Evolutionary conservation across 1,284 basidiomycete species (phyloP).

Genomic region (Inonotus obliquus): DNA sequence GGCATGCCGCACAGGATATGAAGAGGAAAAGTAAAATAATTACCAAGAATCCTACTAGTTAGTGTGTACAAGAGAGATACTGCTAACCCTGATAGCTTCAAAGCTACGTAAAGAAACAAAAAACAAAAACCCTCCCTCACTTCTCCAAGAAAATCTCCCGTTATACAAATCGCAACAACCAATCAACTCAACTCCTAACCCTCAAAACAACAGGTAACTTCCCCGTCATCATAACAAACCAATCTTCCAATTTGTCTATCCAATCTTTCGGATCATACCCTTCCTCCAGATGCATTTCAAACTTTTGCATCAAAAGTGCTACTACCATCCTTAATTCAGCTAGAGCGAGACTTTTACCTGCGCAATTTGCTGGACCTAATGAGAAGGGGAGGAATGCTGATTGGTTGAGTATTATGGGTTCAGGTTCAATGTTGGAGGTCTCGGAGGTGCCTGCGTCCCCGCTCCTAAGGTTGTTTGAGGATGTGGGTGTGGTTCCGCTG

Average conservation of each 20-base stretch:
- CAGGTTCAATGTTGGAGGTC: no score
- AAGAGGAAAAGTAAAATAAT: background rate
- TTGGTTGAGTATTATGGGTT: slow-evolving; percentile 26
- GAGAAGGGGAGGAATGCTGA: slow-evolving; percentile 35
- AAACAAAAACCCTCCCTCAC: no score
- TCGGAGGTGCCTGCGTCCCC: background rate
- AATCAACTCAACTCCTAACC: background rate
- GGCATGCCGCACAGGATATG: background rate
- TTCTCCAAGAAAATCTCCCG: no score
- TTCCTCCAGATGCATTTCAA: slow-evolving; percentile 28
- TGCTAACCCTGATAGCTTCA: no score
- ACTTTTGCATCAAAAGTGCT: slow-evolving; percentile 28
- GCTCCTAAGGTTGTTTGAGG: background rate
- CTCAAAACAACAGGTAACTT: slow-evolving; percentile 23
- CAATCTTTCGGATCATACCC: slow-evolving; percentile 27
- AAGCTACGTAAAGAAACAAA: no score
- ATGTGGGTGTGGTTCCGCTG: background rate
- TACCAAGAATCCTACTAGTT: no score
- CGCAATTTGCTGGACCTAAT: slow-evolving; percentile 32
- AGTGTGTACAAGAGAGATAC: no score
- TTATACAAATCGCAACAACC: no score
- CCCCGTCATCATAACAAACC: slow-evolving; percentile 28
- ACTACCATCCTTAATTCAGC: slow-evolving; percentile 30
- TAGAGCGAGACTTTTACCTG: slow-evolving; percentile 30
- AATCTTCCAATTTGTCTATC: slow-evolving; percentile 28